A percentile compares a stretch with the other conserved stretches of the same genome.
These are phyloP conservation scores for Neoboletus brunneissimus DNA, from an alignment of 768 basidiomycete species.

Conservation along the genomic window DNA sequence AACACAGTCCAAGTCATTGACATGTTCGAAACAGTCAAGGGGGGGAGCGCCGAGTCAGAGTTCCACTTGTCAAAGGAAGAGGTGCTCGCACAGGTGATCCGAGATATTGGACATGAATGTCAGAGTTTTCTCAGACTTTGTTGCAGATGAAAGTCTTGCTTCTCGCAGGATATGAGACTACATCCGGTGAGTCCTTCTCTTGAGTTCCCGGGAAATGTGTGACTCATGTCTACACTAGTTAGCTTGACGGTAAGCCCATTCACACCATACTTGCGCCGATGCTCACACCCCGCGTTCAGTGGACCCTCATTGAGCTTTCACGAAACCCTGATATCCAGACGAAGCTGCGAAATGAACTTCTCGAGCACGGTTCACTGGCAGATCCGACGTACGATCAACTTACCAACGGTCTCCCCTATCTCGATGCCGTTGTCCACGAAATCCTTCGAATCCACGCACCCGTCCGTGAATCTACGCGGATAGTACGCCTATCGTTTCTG, in stretches of 20 bases:
- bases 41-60: background rate
- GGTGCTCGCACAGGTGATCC: background rate
- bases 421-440: background rate
- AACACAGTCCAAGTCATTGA: background rate
- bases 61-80: background rate
- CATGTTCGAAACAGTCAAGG: background rate
- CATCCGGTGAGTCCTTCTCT: background rate
- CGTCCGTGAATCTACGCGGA: background rate
- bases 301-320: background rate
- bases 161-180: background rate
- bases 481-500: background rate
- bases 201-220: background rate
- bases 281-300: background rate
- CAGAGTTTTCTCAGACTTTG: background rate
- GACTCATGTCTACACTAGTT: background rate
- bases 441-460: background rate
- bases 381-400: background rate
- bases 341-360: background rate
- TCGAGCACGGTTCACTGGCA: background rate
- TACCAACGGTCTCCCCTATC: background rate
- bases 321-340: background rate
- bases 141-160: background rate
- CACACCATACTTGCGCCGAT: background rate
- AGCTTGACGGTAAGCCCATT: background rate
- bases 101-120: background rate